Base-by-base conservation (phyloP, 495 filamentous ascomycete genomes). In the Penicillium coprophilum region DNA sequence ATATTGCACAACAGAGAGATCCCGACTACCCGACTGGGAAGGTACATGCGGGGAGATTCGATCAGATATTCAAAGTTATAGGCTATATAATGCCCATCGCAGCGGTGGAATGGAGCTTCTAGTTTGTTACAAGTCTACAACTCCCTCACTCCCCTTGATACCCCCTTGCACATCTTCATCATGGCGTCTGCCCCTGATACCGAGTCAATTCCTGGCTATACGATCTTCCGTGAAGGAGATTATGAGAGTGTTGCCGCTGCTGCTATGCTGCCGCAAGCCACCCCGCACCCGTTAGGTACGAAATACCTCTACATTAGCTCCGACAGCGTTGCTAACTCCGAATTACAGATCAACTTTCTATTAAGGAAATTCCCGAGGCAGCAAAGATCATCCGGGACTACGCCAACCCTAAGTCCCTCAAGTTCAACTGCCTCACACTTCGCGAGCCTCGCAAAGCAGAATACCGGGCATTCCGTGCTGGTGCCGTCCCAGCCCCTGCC, bases 351-450 rank as follows among this genome's bases (percentile, higher is more conserved):
- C 71, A 71, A 53, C 62, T 74, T 23, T 62, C 62, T 46, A 67
- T 71, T 21, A 56, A 62, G 55, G 71, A 74, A 62, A 71, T 74
- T 23, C 67, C 68, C 15, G 32, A 60, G 31, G 58, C 60, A n/a
- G 67, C 69, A 19, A 61, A 63, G 53, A 41, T 74, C 9, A 62
- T 74, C 46, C 71, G 71, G 8, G 63, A 72, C 10, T 63, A 71
- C 54, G 63, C 60, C 31, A 65, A 50, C 52, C 64, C 70, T 19
- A 70, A 65, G 56, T 50, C 58, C 6, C 75, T 93, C 46, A 82
- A 82, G 63, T 95, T 91, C 83, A 94, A 96, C 78, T 88, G 91
- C 47, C 82, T 96, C 56, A 87, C 90, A 20, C 76, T 93, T 17
- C 86, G 82, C 27, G 91, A 95, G 72, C 91, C 91, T 31, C 80